Percentiles rank a stretch among this genome's conserved stretches.
Conservation (phyloP, 2,329 filamentous ascomycete species). For the Colletotrichum endophyticum region DNA sequence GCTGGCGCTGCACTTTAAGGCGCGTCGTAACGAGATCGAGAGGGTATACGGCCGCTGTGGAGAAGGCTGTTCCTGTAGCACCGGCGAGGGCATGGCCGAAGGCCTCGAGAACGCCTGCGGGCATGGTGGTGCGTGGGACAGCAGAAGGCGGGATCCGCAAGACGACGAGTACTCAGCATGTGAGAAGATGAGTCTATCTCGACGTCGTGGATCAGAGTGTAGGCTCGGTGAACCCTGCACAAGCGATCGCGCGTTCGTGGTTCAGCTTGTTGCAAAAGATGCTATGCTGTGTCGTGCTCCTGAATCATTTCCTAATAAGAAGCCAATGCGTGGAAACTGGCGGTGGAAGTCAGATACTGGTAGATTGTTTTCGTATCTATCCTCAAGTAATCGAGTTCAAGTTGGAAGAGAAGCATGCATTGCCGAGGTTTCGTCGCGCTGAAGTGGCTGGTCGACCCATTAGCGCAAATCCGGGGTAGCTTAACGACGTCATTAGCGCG, state of each 20-base stretch:
- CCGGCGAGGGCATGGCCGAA: conserved; percentile 84
- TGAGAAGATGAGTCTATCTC: background rate
- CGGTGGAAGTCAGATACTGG: background rate
- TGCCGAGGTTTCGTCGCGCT: background rate
- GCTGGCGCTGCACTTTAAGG: conserved; percentile 76
- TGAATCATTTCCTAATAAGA: background rate
- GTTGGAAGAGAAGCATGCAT: background rate
- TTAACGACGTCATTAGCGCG: background rate
- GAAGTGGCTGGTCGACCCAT: background rate
- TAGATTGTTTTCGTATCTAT: background rate
- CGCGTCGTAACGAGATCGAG: conserved; percentile 82
- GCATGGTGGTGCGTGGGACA: background rate
- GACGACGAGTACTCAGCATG: background rate
- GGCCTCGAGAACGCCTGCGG: conserved; percentile 64
- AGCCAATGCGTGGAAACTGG: background rate
- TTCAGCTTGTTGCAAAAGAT: background rate
- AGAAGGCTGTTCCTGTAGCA: conserved; percentile 77
- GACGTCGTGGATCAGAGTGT: background rate
- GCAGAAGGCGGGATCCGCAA: background rate
- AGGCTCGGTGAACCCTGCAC: background rate
- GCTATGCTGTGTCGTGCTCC: background rate
- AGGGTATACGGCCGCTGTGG: conserved; percentile 81
- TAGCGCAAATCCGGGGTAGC: background rate
- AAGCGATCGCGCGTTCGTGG: background rate
- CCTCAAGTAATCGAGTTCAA: background rate